Base-by-base conservation (phyloP, 768 basidiomycete species). In the Lyophyllum atratum region DNA sequence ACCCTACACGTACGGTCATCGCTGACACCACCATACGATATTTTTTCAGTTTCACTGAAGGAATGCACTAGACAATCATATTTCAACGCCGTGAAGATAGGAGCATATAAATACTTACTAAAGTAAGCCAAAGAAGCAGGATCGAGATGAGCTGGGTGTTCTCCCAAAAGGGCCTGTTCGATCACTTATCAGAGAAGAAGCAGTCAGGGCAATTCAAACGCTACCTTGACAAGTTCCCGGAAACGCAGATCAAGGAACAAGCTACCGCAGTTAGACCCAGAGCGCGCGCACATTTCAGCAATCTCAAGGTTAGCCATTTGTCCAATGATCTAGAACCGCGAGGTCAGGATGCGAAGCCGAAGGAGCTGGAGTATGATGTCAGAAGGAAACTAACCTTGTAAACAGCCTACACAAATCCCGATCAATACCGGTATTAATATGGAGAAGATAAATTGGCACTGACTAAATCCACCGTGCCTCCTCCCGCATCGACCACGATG, bases 401-500 rank as follows among this genome's bases (percentile, higher is more conserved):
- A 21, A 85, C 80, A 21, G 86, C 86, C 66, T 66, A 54, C 12
- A 55, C 47, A 48, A n/a, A n/a, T 42, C 39, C 59, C 25, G 40
- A 61, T 65, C 28, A 59, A 43, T 39, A 33, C 15, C 52, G 52
- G 1, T 75, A 60, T 48, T 76, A 73, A 45, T 39, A 48, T 33
- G 40, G n/a, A 22, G 17, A 62, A 52, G 24, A 49, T 42, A 61
- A 49, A 21, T 44, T n/a, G 55, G 34, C 26, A 49, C 64, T 31
- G 24, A 63, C 66, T 50, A 74, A 55, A 67, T 76, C 76, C 46
- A 90, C 87, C 11, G 88, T 91, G 66, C 90, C 91, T 67, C 92
- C 91, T 66, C 90, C 93, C 19, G 92, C 92, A 71, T 95, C 93
- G 66, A 90, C 92, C n/a, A 95, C 90, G 70, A 95, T 86, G 68